These are phyloP conservation scores for Castanopsis chinensis DNA, from an alignment of 306 rosid species.

Conservation along the genomic window DNA sequence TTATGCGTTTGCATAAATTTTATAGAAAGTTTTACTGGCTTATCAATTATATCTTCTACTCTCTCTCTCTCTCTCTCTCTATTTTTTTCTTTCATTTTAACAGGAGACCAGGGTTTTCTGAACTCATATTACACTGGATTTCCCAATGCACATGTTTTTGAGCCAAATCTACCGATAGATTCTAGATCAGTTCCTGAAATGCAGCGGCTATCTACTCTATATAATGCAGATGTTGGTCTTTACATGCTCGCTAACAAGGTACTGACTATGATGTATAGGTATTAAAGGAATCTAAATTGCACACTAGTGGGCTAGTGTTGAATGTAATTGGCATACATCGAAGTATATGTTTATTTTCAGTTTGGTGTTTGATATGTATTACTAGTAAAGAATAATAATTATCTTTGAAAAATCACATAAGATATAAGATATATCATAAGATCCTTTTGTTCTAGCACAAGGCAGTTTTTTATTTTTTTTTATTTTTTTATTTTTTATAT, in stretches of 20 bases:
- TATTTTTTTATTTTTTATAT: too few relatives aligned
- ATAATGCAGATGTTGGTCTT: constrained; percentile 99
- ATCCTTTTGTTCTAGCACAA: too few relatives aligned
- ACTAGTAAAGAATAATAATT: not conserved
- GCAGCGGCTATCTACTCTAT: constrained; percentile 96
- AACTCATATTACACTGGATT: constrained; percentile 87
- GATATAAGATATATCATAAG: too few relatives aligned
- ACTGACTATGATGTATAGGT: constrained; percentile 10
- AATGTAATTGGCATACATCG: not conserved
- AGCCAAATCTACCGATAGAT: constrained; percentile 61
- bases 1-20: not conserved
- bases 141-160: constrained; percentile 91
- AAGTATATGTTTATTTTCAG: not conserved
- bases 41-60: not conserved
- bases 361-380: not conserved
- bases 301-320: not conserved
- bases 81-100: constrained; percentile 13
- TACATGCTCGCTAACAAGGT: constrained; percentile 99
- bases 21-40: not conserved
- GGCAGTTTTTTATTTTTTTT: too few relatives aligned
- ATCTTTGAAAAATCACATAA: not conserved
- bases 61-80: not conserved
- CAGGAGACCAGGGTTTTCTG: constrained; percentile 99
- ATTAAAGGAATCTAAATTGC: not conserved
- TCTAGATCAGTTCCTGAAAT: constrained; percentile 76